Base-by-base conservation (phyloP, 1,139 yeast genomes). In the Magnusiomyces suaveolens region DNA sequence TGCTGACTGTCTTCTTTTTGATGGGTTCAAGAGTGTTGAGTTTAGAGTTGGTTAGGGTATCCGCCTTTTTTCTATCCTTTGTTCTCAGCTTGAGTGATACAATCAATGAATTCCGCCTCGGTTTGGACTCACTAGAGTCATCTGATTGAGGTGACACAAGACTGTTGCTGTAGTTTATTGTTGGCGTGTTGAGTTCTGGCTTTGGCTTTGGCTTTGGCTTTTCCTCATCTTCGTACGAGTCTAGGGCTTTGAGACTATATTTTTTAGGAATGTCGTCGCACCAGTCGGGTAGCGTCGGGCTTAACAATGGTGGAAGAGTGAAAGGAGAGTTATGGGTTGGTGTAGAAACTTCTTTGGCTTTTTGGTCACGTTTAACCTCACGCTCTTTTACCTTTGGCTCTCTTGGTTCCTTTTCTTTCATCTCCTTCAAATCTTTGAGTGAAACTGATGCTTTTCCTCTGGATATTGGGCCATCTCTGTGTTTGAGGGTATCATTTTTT, bases 291-390 rank as follows among this genome's bases (percentile, higher is more conserved):
- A 68, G 60, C 16, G 72, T 66, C 8, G 72, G 72, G 52, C 70
- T 66, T 50, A 68, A 61, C 66, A 68, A 63, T 3, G 70, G 69
- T 36, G 72, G 72, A 36, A 74, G 68, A 59, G 71, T 71, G 14
- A 53, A 47, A 20, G 56, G 52, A 18, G 57, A 47, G 24, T 43
- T 46, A 23, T 24, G 16, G 16, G 33, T 33, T 48, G 39, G 52
- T 24, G 46, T 26, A 33, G 16, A 43, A 18, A 16, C 21, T n/a
- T n/a, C 43, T 43, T 20, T 21, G 25, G 21, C 21, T 49, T 52
- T 39, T 29, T 44, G 44, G 47, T 52, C 55, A 10, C 18, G 10
- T 41, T 41, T 41, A 20, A 8, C 12, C 10, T 41, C 44, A 18
- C 25, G 23, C 20, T 18, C 18, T 46, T 29, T 50, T 23, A 47